Evolutionary conservation across 139 green algal genomes (phyloP), one percentile per base, ranked within the genome.

Genomic region (Microglena sp.): DNA sequence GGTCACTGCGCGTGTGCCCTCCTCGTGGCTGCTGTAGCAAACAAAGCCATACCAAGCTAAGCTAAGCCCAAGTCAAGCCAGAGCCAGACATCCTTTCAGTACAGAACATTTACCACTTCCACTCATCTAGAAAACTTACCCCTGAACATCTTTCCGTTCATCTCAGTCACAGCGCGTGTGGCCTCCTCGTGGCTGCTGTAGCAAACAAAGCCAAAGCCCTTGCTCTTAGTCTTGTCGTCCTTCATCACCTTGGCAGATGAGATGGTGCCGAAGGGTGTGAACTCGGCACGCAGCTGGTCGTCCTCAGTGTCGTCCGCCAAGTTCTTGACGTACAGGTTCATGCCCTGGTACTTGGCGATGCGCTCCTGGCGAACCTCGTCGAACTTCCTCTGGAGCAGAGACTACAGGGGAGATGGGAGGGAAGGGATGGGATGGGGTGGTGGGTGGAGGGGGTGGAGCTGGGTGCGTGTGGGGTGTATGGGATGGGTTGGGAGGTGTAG

Each of bases 311-410:
- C 80, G 67, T 92, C 84, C 18, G 68, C 54, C 61, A 96, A 78
- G 82, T 96, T 95, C 82, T 94, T 94, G 45, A 96, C 77, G 77
- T 95, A 96, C 70, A 96, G 79, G 82, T 96, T 96, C 79, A 92
- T 87, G 70, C 89, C 89, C 75, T 81, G 76, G 75, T 87, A 93
- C 80, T 89, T 90, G 36, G 74, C 69, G 21, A 84, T 76, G 43
- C 84, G 78, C 81, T 93, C 85, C 60, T 77, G 61, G 50, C 81
- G 70, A 15, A 80, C 56, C 64, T 68, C n/a, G n/a, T n/a, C n/a
- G n/a, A n/a, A n/a, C n/a, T n/a, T n/a, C n/a, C n/a, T n/a, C n/a
- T n/a, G n/a, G n/a, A n/a, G n/a, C n/a, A n/a, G n/a, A n/a, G n/a
- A n/a, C n/a, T n/a, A n/a, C n/a, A n/a, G n/a, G n/a, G n/a, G n/a